phyloP scores from a whole-genome alignment of 306 rosid species.

The Rubus parviflorus region DNA sequence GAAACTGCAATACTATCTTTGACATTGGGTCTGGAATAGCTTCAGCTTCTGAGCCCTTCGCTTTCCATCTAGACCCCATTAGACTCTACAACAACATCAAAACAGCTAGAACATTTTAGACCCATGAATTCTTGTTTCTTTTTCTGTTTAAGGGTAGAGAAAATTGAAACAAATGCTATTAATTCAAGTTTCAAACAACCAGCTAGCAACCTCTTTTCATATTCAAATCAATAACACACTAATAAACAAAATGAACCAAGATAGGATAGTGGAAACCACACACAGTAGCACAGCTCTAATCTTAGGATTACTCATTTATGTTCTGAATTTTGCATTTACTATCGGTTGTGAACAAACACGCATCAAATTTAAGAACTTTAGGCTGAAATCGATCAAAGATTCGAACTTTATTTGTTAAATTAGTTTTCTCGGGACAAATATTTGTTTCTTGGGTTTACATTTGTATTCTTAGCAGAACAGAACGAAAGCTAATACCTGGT shows the following conservation, averaged over 20 bases:
- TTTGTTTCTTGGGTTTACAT: no score
- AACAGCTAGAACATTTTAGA: not conserved
- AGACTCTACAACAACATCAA: not conserved
- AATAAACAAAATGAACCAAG: not conserved
- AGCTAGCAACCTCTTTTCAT: not conserved
- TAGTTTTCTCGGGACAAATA: no score
- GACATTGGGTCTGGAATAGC: no score
- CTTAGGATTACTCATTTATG: no score
- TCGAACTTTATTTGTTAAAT: slow-evolving; percentile 41
- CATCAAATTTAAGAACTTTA: not conserved
- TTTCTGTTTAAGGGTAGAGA: no score
- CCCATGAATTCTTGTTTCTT: not conserved
- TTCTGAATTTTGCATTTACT: no score
- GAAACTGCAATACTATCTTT: not conserved
- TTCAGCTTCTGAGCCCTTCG: no score
- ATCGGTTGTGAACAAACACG: not conserved
- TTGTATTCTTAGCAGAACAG: no score
- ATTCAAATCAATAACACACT: not conserved
- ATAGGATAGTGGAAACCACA: not conserved
- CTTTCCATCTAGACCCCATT: not conserved
- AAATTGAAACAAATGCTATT: not conserved
- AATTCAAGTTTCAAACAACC: not conserved
- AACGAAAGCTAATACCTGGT: no score
- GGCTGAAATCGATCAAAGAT: no score
- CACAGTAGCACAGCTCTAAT: no score